Percentiles rank a stretch among this genome's conserved stretches.
Evolutionary conservation across 441 rosid genomes (phyloP).

Genomic region (Eugenia klotzschiana): DNA sequence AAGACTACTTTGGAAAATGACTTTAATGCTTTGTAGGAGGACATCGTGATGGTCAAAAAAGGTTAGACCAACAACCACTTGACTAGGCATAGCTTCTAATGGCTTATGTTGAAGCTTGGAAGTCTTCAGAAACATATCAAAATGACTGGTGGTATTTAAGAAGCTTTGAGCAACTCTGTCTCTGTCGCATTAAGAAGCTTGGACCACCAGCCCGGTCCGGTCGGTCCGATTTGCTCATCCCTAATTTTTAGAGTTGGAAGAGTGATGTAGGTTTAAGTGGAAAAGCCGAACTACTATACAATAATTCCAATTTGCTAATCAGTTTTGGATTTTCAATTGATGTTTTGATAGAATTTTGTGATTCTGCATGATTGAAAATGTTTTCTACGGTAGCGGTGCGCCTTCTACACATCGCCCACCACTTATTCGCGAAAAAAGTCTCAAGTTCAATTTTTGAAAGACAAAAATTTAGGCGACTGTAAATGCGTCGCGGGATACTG

Average conservation of each 20-base stretch:
- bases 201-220: no score
- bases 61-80: not conserved
- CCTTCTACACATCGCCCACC: not conserved
- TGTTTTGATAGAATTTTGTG: not conserved
- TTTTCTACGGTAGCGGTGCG: not conserved
- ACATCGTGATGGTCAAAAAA: not conserved
- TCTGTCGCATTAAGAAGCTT: not conserved
- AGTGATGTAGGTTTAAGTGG: not conserved
- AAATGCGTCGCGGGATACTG: rapidly evolving
- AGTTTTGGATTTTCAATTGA: not conserved
- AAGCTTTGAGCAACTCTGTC: not conserved
- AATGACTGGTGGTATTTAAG: not conserved
- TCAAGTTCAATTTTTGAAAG: not conserved
- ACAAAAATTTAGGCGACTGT: not conserved
- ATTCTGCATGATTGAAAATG: not conserved
- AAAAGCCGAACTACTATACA: not conserved
- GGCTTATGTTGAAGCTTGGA: not conserved
- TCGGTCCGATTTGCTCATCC: no score
- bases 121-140: not conserved
- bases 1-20: not conserved
- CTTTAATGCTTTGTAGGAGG: not conserved
- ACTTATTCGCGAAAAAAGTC: not conserved
- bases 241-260: not conserved
- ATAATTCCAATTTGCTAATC: not conserved
- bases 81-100: not conserved